A percentile compares a stretch with the other conserved stretches of the same genome.
Evolutionary conservation across 23 red algal species (phyloP).

Genomic region (Gracilaria vermiculophylla): DNA sequence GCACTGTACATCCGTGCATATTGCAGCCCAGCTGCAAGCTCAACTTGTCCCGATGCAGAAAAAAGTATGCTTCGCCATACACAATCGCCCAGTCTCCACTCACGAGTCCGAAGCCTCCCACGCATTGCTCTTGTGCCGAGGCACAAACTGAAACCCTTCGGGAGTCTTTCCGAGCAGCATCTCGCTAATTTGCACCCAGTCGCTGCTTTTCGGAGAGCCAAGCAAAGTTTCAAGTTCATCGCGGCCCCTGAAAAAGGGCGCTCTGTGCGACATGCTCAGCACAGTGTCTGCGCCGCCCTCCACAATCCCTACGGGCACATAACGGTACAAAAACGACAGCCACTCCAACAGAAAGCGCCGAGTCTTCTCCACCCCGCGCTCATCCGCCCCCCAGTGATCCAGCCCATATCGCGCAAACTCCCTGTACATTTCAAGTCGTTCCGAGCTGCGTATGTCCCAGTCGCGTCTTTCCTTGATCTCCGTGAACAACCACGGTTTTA

Average conservation of each 20-base stretch:
- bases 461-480: slow-evolving; percentile 81
- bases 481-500: slow-evolving; percentile 93
- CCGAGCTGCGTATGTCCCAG: slow-evolving; percentile 78
- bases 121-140: slow-evolving; percentile 81
- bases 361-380: slow-evolving; percentile 70
- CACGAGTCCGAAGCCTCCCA: slow-evolving; percentile 37
- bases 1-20: no score
- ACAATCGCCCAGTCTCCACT: background rate
- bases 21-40: no score
- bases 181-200: slow-evolving; percentile 86
- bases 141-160: slow-evolving; percentile 63
- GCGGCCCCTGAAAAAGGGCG: slow-evolving; percentile 68
- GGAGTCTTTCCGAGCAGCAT: slow-evolving; percentile 73
- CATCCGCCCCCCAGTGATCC: slow-evolving; percentile 90
- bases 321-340: slow-evolving; percentile 81
- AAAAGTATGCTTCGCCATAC: no score
- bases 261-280: slow-evolving; percentile 39
- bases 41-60: no score
- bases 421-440: slow-evolving; percentile 70
- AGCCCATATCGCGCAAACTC: slow-evolving; percentile 74
- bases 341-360: slow-evolving; percentile 85
- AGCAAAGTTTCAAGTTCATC: slow-evolving; percentile 80
- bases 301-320: slow-evolving; percentile 62
- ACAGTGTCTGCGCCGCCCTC: slow-evolving; percentile 44
- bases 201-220: slow-evolving; percentile 45